phyloP scores from a whole-genome alignment of 345 rosid genomes.

The Salix suchowensis region DNA sequence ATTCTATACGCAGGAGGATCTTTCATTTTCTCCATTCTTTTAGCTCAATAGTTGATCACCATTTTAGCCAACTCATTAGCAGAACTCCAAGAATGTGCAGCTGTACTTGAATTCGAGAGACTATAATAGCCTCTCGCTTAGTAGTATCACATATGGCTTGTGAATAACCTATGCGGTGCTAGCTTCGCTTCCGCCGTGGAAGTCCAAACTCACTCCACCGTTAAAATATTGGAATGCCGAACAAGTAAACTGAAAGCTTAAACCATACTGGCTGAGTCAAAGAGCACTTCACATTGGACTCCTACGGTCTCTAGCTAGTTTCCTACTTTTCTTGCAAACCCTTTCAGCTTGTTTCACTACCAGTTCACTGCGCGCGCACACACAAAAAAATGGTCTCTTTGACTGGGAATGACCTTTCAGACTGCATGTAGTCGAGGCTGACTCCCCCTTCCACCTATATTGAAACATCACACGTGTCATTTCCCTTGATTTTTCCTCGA shows the following conservation, averaged over 20 bases:
- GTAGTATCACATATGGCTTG: too few species aligned
- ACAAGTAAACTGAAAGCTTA: neutral
- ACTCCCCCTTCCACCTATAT: constrained; percentile 43
- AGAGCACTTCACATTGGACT: constrained; percentile 8
- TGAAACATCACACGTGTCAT: constrained; percentile 32
- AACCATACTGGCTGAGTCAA: constrained; percentile 8
- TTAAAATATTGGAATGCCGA: neutral
- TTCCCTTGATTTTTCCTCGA: neutral
- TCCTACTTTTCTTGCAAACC: neutral
- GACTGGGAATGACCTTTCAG: constrained; percentile 27
- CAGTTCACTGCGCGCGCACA: constrained; percentile 1
- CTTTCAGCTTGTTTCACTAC: constrained; percentile 5
- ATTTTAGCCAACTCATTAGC: neutral
- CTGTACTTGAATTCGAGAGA: neutral
- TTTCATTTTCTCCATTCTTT: neutral
- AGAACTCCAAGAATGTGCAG: neutral
- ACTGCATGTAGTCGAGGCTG: constrained; percentile 30
- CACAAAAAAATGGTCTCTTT: constrained; percentile 7
- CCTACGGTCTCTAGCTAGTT: neutral
- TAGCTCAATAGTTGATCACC: neutral
- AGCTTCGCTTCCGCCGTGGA: neutral
- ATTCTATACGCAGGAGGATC: neutral
- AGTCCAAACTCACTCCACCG: neutral
- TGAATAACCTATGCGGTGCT: neutral
- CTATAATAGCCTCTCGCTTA: neutral